phyloP scores from a whole-genome alignment of 176 grass and related monocot species.

The Triticum urartu region DNA sequence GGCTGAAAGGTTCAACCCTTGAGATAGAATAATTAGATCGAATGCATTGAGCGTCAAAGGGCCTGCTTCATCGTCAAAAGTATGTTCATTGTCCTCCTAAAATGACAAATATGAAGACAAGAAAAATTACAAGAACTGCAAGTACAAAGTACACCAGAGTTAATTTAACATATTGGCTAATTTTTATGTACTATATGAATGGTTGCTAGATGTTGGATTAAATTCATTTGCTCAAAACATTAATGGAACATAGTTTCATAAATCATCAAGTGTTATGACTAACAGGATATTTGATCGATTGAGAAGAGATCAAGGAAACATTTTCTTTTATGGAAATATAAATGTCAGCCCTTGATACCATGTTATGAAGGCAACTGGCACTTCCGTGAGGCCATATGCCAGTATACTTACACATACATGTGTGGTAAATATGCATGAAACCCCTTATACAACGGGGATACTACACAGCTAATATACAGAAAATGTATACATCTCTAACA shows the following conservation, averaged over 20 bases:
- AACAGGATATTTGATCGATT: not conserved
- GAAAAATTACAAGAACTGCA: not conserved
- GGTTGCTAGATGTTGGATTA: not conserved
- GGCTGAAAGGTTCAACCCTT: conserved; percentile 83
- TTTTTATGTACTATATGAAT: not conserved
- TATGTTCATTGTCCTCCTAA: conserved; percentile 55
- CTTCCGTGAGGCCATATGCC: not conserved
- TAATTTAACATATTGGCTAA: conserved; percentile 9
- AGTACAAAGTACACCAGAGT: not conserved
- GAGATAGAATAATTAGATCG: conserved; percentile 87
- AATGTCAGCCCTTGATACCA: not conserved
- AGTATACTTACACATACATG: not conserved
- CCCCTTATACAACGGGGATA: not conserved
- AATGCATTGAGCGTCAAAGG: conserved; percentile 98
- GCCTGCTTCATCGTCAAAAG: conserved; percentile 62
- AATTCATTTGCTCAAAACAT: not conserved
- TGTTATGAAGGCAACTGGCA: not conserved
- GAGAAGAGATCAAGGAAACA: not conserved
- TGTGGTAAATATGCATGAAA: conserved; percentile 1
- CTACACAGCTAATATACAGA: not conserved
- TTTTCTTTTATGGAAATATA: not conserved
- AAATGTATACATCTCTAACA: not conserved
- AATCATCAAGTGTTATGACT: not conserved
- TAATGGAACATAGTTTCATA: not conserved
- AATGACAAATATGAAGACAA: conserved; percentile 30